These are phyloP conservation scores for Penicillium griseofulvum DNA, from an alignment of 2,329 filamentous ascomycete species.

Conservation along the genomic window DNA sequence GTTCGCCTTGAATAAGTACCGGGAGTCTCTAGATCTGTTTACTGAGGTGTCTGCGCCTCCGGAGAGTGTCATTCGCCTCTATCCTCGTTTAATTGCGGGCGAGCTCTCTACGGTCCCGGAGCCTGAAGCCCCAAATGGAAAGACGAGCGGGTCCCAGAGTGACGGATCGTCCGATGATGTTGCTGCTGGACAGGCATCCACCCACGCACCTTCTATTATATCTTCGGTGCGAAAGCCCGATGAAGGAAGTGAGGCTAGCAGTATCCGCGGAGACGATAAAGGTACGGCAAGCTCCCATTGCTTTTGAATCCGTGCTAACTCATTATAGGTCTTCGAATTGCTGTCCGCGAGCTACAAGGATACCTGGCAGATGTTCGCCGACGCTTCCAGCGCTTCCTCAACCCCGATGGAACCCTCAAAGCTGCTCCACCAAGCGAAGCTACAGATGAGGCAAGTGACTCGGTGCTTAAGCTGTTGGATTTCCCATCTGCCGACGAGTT, in stretches of 20 bases:
- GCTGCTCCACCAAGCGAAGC: slow-evolving; percentile 31
- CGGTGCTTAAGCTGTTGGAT: slow-evolving; percentile 47
- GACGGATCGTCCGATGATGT: slow-evolving; percentile 30
- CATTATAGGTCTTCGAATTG: slow-evolving; percentile 66
- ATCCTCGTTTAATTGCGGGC: slow-evolving; percentile 79
- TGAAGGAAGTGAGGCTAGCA: slow-evolving; percentile 41
- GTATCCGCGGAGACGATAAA: slow-evolving; percentile 37
- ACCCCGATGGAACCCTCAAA: slow-evolving; percentile 54
- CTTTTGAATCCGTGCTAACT: background rate
- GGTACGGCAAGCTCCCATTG: background rate
- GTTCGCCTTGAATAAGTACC: slow-evolving; percentile 79
- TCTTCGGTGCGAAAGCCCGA: slow-evolving; percentile 41
- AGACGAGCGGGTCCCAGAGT: slow-evolving; percentile 29
- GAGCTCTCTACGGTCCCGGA: slow-evolving; percentile 65
- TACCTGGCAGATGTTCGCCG: slow-evolving; percentile 84
- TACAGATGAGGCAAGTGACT: slow-evolving; percentile 42
- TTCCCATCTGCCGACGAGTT: slow-evolving; percentile 60
- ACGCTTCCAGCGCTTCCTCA: slow-evolving; percentile 60
- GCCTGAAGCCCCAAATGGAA: slow-evolving; percentile 37
- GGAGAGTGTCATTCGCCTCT: slow-evolving; percentile 80
- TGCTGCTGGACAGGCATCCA: slow-evolving; percentile 24
- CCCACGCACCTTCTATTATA: slow-evolving; percentile 38
- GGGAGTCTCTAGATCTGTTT: slow-evolving; percentile 84
- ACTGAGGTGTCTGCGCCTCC: slow-evolving; percentile 86
- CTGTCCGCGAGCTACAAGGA: slow-evolving; percentile 77